Conservation (phyloP, 78 protist species). For the Dictyostelium purpureum region DNA sequence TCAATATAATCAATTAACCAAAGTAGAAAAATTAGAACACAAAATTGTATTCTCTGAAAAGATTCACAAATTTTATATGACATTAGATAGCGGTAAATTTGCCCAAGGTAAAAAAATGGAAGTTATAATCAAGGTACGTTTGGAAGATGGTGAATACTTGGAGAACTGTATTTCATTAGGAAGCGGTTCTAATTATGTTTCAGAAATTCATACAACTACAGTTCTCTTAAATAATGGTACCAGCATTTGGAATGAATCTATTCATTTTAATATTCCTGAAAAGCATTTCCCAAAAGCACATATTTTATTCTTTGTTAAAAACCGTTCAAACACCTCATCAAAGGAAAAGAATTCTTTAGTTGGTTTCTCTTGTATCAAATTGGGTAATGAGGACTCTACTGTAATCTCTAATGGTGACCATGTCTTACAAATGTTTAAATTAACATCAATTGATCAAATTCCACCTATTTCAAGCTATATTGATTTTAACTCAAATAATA, state of each 20-base stretch:
- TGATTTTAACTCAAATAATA: not conserved
- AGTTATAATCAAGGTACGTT: slow-evolving; percentile 1
- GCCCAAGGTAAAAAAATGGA: slow-evolving; percentile 56
- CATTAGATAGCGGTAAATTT: slow-evolving; percentile 61
- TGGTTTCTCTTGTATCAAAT: slow-evolving; percentile 26
- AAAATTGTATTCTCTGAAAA: slow-evolving; percentile 20
- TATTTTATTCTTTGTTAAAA: slow-evolving; percentile 6
- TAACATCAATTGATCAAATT: not conserved
- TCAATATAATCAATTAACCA: not conserved
- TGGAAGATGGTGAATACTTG: slow-evolving; percentile 49
- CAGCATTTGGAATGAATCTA: slow-evolving; percentile 44
- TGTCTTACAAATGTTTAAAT: slow-evolving; percentile 1
- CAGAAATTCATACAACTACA: slow-evolving; percentile 17
- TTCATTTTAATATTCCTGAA: slow-evolving; percentile 23
- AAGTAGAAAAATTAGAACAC: slow-evolving; percentile 49
- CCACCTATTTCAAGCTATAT: not conserved
- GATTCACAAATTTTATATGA: slow-evolving; percentile 18
- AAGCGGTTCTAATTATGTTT: not conserved
- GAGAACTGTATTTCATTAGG: slow-evolving; percentile 46
- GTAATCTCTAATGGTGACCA: slow-evolving; percentile 45
- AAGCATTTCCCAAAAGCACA: slow-evolving; percentile 9
- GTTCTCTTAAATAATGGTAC: not conserved
- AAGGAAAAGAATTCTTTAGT: slow-evolving; percentile 18
- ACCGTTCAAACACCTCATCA: not conserved
- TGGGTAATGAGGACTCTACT: not conserved